phyloP scores from a whole-genome alignment of 2,329 filamentous ascomycete species.

The Aspergillus ochraceoroseus region DNA sequence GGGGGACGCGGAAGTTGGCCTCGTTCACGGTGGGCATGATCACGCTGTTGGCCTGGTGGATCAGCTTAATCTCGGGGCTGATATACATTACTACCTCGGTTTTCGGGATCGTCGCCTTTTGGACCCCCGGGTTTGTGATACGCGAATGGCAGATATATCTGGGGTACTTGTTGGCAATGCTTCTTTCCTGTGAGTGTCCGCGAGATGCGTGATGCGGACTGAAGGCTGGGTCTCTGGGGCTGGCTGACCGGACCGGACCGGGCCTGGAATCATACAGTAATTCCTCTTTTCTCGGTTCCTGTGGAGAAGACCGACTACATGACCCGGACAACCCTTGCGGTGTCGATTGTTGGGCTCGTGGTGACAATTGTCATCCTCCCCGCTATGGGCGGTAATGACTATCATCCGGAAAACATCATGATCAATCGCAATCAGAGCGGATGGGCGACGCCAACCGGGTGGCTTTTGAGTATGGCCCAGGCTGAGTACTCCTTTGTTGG shows the following conservation, averaged over 20 bases:
- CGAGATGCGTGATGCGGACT: too few relatives aligned
- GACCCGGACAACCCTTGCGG: constrained; percentile 12
- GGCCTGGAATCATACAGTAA: constrained; percentile 12
- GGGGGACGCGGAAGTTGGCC: constrained; percentile 21
- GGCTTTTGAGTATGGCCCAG: constrained; percentile 17
- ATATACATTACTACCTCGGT: constrained; percentile 19
- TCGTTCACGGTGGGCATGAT: constrained; percentile 26
- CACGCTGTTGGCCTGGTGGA: constrained; percentile 27
- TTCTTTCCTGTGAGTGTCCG: constrained; percentile 9
- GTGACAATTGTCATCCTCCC: constrained; percentile 12
- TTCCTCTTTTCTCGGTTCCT: constrained; percentile 17
- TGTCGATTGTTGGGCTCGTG: constrained; percentile 14
- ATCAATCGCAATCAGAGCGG: constrained; percentile 9
- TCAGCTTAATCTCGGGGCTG: constrained; percentile 16
- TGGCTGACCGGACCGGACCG: too few relatives aligned
- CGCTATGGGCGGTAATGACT: constrained; percentile 13
- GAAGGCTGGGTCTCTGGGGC: too few relatives aligned
- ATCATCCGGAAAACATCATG: constrained; percentile 7
- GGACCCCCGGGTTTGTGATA: constrained; percentile 11
- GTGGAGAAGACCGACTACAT: constrained; percentile 15
- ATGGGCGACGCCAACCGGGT: constrained; percentile 12
- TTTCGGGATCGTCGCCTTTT: constrained; percentile 17
- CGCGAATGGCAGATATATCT: constrained; percentile 21
- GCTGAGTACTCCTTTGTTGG: constrained; percentile 19
- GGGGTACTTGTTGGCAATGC: constrained; percentile 15